phyloP scores from a whole-genome alignment of 2,329 filamentous ascomycete species.

The Hymenotorrendiella dingleyae region DNA sequence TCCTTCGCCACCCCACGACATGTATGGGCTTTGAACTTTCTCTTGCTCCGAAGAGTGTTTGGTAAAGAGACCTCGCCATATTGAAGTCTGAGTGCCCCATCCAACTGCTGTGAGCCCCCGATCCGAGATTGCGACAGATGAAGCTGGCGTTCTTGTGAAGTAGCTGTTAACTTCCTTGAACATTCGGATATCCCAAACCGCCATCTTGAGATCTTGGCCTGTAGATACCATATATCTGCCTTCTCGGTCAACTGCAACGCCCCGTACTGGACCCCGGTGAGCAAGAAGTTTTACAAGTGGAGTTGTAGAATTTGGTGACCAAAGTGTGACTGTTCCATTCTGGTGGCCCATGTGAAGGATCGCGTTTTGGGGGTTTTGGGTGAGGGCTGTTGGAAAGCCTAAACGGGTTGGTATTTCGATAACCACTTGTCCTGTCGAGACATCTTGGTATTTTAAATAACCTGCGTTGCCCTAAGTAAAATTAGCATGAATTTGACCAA shows the following conservation, averaged over 20 bases:
- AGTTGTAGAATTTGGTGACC: slow-evolving; percentile 86
- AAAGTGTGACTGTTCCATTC: slow-evolving; percentile 89
- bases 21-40: slow-evolving; percentile 83
- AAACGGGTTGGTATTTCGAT: slow-evolving; percentile 79
- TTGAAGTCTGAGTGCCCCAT: slow-evolving; percentile 81
- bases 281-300: slow-evolving; percentile 87
- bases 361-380: slow-evolving; percentile 88
- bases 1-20: slow-evolving; percentile 87
- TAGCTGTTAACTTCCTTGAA: slow-evolving; percentile 91
- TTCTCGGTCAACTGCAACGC: slow-evolving; percentile 78
- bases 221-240: slow-evolving; percentile 94
- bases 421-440: slow-evolving; percentile 84
- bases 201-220: slow-evolving; percentile 84
- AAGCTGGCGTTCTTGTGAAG: slow-evolving; percentile 74
- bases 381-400: slow-evolving; percentile 75
- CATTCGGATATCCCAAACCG: slow-evolving; percentile 93
- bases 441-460: slow-evolving; percentile 89
- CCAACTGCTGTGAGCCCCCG: slow-evolving; percentile 81
- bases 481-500: slow-evolving; percentile 13
- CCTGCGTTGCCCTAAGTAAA: slow-evolving; percentile 62
- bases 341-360: slow-evolving; percentile 90
- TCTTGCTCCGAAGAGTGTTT: slow-evolving; percentile 64
- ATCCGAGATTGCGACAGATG: slow-evolving; percentile 83
- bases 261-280: slow-evolving; percentile 82
- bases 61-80: slow-evolving; percentile 88